phyloP scores from a whole-genome alignment of 306 rosid genomes.

The Glycine latifolia region DNA sequence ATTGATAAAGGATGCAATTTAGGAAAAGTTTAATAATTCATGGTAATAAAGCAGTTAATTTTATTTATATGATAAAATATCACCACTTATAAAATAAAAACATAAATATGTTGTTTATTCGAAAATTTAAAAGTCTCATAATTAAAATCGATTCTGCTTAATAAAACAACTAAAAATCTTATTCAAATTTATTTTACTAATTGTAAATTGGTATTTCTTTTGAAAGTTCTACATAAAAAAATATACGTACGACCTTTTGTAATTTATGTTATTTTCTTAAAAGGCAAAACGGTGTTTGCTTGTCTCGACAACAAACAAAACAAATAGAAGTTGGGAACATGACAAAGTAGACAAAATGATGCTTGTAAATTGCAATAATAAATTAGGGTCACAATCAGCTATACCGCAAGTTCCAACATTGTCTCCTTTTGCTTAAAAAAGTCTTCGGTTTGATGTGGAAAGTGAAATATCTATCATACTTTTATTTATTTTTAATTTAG shows the following conservation, averaged over 20 bases:
- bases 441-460: neutral
- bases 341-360: neutral
- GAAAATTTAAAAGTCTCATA: neutral
- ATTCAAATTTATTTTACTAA: neutral
- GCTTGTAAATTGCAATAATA: conserved; percentile 7
- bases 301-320: conserved; percentile 11
- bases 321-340: neutral
- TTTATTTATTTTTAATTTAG: too few relatives aligned
- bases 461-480: neutral
- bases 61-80: neutral
- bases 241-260: neutral
- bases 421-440: neutral
- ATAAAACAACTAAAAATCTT: neutral
- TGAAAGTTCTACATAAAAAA: neutral
- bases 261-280: neutral
- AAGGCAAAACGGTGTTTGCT: neutral
- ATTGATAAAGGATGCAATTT: too few relatives aligned
- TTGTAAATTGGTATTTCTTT: neutral
- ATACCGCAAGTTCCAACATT: conserved; percentile 30
- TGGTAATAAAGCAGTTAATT: neutral
- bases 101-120: neutral
- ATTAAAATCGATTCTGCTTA: neutral
- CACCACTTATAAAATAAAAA: neutral
- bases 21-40: neutral
- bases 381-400: conserved; percentile 5